Conservation (phyloP, 1,284 basidiomycete species). For the Gomphus sp. region DNA sequence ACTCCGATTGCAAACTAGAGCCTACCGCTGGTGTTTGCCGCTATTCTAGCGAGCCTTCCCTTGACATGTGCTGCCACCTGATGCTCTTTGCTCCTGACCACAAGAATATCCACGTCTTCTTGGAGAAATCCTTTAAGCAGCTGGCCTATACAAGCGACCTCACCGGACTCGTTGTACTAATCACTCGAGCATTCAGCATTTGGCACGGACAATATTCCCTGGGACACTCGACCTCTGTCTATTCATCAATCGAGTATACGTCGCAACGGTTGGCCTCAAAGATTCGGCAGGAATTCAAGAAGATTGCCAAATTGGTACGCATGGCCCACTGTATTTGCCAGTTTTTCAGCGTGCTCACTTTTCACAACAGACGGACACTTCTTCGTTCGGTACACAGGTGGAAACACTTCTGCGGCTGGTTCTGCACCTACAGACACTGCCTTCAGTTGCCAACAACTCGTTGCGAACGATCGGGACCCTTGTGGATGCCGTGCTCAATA, state of each 20-base stretch:
- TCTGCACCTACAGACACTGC: neutral
- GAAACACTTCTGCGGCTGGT: neutral
- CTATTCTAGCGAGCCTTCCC: neutral
- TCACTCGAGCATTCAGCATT: neutral
- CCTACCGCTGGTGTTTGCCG: neutral
- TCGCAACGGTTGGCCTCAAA: neutral
- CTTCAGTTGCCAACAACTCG: neutral
- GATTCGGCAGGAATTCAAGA: neutral
- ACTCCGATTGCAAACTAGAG: neutral
- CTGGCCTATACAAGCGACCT: neutral
- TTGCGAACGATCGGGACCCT: neutral
- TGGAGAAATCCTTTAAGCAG: neutral
- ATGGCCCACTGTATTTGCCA: neutral
- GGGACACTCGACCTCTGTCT: neutral
- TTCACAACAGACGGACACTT: neutral
- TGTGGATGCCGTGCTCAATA: neutral
- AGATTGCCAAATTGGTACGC: neutral
- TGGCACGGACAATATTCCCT: neutral
- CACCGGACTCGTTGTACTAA: neutral
- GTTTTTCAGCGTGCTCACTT: neutral
- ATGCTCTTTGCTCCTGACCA: neutral
- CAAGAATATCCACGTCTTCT: neutral
- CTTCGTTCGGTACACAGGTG: neutral
- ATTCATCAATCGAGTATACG: neutral
- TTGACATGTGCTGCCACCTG: neutral